phyloP scores from a whole-genome alignment of 75 land plant genomes.

The Ceratopteris richardii region DNA sequence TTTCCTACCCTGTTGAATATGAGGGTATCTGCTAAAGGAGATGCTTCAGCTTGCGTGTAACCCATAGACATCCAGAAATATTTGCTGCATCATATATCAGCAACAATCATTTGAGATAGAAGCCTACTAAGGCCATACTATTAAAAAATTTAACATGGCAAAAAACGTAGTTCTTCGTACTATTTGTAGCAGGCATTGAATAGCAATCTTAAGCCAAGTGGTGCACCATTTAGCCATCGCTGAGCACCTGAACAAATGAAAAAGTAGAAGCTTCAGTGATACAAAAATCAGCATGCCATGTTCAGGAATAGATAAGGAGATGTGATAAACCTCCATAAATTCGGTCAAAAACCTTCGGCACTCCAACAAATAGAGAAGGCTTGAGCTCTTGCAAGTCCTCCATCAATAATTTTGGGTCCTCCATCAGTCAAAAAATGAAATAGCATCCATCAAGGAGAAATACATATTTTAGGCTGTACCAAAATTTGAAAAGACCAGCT shows the following conservation, averaged over 20 bases:
- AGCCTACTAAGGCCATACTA: too few relatives aligned
- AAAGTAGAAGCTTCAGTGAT: not conserved
- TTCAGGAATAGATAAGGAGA: too few relatives aligned
- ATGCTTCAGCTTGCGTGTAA: conserved; percentile 63
- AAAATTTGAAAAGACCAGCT: conserved; percentile 1
- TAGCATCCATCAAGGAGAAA: too few relatives aligned
- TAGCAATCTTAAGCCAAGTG: conserved; percentile 23
- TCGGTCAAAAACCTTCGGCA: conserved; percentile 89
- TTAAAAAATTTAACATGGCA: too few relatives aligned
- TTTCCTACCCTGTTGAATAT: conserved; percentile 76
- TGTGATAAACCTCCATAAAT: conserved; percentile 47
- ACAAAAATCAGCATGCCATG: not conserved
- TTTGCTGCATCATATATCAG: conserved; percentile 53
- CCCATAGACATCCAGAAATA: conserved; percentile 66
- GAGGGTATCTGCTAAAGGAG: conserved; percentile 70
- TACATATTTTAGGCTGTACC: too few relatives aligned
- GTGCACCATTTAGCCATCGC: conserved; percentile 2
- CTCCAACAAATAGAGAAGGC: conserved; percentile 90
- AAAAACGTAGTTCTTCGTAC: conserved; percentile 30
- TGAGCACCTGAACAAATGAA: not conserved
- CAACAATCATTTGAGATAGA: too few relatives aligned
- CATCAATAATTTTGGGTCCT: conserved; percentile 61
- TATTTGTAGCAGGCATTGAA: conserved; percentile 48
- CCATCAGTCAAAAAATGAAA: conserved; percentile 8
- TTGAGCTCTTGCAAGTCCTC: conserved; percentile 86